These are phyloP conservation scores for Dryas integrifolia DNA, from an alignment of 331 rosid species.

Conservation along the genomic window DNA sequence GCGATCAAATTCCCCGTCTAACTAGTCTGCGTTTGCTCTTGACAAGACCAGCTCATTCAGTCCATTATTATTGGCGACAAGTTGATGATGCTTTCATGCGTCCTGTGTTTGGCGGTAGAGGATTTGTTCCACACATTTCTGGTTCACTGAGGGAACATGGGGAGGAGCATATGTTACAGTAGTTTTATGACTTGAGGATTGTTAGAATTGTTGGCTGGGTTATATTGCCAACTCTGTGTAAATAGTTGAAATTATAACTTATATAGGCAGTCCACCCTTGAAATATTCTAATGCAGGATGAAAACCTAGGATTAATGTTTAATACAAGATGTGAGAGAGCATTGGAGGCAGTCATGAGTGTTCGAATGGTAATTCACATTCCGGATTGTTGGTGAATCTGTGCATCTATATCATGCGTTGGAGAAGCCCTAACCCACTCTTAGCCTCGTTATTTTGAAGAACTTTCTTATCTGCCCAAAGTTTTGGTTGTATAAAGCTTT, in stretches of 20 bases:
- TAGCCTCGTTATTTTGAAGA: no score
- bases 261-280: not conserved
- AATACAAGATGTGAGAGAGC: no score
- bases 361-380: no score
- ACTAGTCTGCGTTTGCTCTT: slow-evolving; percentile 31
- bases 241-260: not conserved
- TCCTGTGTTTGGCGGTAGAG: slow-evolving; percentile 64
- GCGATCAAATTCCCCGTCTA: slow-evolving; percentile 20
- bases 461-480: no score
- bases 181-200: not conserved
- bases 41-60: slow-evolving; percentile 29
- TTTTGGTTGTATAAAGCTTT: no score
- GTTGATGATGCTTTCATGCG: slow-evolving; percentile 56
- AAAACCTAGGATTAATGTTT: no score
- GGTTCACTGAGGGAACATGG: slow-evolving; percentile 20
- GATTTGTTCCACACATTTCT: slow-evolving; percentile 31
- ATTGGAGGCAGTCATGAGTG: no score
- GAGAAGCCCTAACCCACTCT: no score
- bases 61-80: slow-evolving; percentile 49
- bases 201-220: not conserved
- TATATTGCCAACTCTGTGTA: not conserved
- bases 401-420: no score
- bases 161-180: not conserved
- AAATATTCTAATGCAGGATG: no score
- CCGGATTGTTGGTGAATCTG: no score